Conservation (phyloP, 2,329 filamentous ascomycete genomes). For the Colletotrichum sublineola region DNA sequence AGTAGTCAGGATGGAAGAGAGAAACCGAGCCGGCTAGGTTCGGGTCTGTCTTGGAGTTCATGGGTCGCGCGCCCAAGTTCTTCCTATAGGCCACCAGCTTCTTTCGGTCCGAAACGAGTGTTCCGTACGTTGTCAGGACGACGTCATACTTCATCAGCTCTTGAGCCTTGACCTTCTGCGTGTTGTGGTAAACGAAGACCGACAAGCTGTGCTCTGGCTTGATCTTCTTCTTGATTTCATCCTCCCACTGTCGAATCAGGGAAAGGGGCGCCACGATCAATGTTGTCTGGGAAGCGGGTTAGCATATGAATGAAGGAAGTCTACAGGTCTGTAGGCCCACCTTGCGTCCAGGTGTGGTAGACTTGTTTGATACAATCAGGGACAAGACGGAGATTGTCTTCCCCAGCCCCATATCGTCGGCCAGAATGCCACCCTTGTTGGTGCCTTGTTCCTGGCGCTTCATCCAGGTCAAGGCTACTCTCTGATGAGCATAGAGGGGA, state of each 20-base stretch:
- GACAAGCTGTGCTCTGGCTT: slow-evolving; percentile 69
- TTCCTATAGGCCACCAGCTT: slow-evolving; percentile 58
- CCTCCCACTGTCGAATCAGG: slow-evolving; percentile 86
- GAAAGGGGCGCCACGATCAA: slow-evolving; percentile 86
- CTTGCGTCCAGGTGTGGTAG: slow-evolving; percentile 58
- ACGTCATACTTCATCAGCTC: slow-evolving; percentile 77
- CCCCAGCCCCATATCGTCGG: slow-evolving; percentile 86
- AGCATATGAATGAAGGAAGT: slow-evolving; percentile 10
- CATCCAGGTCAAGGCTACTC: slow-evolving; percentile 82
- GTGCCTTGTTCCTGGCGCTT: slow-evolving; percentile 79
- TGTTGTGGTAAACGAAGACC: slow-evolving; percentile 78
- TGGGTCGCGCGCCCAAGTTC: slow-evolving; percentile 57
- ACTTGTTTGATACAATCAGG: slow-evolving; percentile 78
- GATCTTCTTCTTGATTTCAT: slow-evolving; percentile 81
- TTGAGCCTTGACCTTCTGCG: slow-evolving; percentile 65
- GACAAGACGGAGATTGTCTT: slow-evolving; percentile 88
- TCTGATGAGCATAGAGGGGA: slow-evolving; percentile 84
- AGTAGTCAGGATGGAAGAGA: slow-evolving; percentile 70
- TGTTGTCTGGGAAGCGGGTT: slow-evolving; percentile 69
- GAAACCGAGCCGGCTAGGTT: slow-evolving; percentile 60
- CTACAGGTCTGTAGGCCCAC: slow-evolving; percentile 44
- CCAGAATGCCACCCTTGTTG: slow-evolving; percentile 83
- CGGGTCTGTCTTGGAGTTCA: slow-evolving; percentile 54
- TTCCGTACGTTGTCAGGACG: slow-evolving; percentile 84
- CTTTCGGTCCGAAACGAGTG: slow-evolving; percentile 76